A percentile compares a stretch with the other conserved stretches of the same genome.
These are phyloP conservation scores for Claviceps pusilla DNA, from an alignment of 2,329 filamentous ascomycete genomes.

Conservation along the genomic window DNA sequence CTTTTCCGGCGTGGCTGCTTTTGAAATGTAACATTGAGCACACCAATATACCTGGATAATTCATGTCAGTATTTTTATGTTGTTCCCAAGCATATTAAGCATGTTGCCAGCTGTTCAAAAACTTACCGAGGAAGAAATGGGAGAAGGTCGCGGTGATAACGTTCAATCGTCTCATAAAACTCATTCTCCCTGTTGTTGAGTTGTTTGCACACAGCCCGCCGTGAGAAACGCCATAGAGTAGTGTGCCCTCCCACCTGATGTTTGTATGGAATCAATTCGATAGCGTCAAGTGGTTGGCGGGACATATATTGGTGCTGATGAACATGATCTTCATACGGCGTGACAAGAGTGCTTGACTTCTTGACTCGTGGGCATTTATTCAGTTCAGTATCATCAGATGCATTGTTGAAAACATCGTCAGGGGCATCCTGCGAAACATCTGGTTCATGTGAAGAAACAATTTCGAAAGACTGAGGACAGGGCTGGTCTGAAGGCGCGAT, in stretches of 20 bases:
- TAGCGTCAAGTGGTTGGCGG: slow-evolving; percentile 63
- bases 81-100: too few species aligned
- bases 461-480: slow-evolving; percentile 16
- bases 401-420: slow-evolving; percentile 23
- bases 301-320: slow-evolving; percentile 36
- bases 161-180: slow-evolving; percentile 94
- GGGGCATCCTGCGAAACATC: slow-evolving; percentile 21
- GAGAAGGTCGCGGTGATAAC: slow-evolving; percentile 74
- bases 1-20: slow-evolving; percentile 59
- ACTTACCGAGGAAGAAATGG: slow-evolving; percentile 74
- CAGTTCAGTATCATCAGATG: slow-evolving; percentile 29
- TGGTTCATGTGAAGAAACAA: slow-evolving; percentile 13
- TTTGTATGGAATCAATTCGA: slow-evolving; percentile 90
- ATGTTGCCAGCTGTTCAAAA: neutral
- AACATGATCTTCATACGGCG: slow-evolving; percentile 31
- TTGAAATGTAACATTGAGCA: slow-evolving; percentile 88
- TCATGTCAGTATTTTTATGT: slow-evolving; percentile 4
- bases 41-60: slow-evolving; percentile 69
- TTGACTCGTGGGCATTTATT: slow-evolving; percentile 12
- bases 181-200: slow-evolving; percentile 96
- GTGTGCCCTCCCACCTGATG: slow-evolving; percentile 97
- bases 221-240: slow-evolving; percentile 89
- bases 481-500: slow-evolving; percentile 11
- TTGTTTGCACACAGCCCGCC: slow-evolving; percentile 91
- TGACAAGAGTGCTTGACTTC: slow-evolving; percentile 23